These are phyloP conservation scores for Pseudogymnoascus sp. DNA, from an alignment of 2,329 filamentous ascomycete genomes.

Conservation along the genomic window DNA sequence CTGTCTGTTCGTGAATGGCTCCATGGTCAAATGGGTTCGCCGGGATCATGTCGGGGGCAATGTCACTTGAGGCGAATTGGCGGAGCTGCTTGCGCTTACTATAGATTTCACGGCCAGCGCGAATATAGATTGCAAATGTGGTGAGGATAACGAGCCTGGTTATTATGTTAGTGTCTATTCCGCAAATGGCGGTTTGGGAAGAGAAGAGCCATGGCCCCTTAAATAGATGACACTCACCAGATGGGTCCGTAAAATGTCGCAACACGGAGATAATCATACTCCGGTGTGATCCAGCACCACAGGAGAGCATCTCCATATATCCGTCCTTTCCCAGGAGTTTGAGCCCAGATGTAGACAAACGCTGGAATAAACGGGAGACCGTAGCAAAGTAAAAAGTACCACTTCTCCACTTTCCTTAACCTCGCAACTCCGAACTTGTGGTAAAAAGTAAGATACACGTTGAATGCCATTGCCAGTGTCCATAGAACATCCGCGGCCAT, in stretches of 20 bases:
- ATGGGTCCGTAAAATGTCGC: conserved; percentile 65
- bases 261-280: conserved; percentile 65
- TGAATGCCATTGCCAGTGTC: conserved; percentile 75
- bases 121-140: conserved; percentile 57
- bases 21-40: background rate
- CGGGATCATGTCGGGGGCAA: background rate
- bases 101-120: conserved; percentile 59
- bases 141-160: conserved; percentile 49
- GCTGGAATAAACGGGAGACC: conserved; percentile 63
- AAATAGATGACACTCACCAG: conserved; percentile 40
- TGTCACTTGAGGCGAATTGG: conserved; percentile 33
- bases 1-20: background rate
- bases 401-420: conserved; percentile 59
- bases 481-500: conserved; percentile 67
- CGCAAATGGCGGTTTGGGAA: background rate
- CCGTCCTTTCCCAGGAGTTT: conserved; percentile 40
- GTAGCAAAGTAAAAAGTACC: conserved; percentile 62
- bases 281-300: conserved; percentile 68
- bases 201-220: background rate
- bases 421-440: conserved; percentile 57
- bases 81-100: conserved; percentile 54
- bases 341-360: conserved; percentile 57
- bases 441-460: conserved; percentile 77
- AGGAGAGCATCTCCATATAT: conserved; percentile 68
- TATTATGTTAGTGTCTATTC: conserved; percentile 18